These are phyloP conservation scores for Naganishia vishniacii DNA, from an alignment of 768 basidiomycete genomes.

Conservation along the genomic window DNA sequence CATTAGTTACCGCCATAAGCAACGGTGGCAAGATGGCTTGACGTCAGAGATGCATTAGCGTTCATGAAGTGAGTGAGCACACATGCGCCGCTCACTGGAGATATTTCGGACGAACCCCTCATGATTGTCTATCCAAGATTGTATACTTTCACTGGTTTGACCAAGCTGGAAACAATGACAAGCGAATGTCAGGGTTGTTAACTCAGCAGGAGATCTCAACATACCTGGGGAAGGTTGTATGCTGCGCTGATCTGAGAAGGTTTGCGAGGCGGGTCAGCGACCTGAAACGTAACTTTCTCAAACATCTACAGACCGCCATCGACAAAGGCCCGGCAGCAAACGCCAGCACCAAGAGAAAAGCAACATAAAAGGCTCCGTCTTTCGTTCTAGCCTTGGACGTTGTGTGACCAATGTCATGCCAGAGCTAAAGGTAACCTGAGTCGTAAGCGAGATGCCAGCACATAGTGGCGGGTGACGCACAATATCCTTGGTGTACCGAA, in stretches of 20 bases:
- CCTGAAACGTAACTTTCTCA: not conserved
- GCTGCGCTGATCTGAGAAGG: not conserved
- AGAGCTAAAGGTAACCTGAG: not conserved
- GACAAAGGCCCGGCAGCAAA: not conserved
- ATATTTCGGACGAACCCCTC: not conserved
- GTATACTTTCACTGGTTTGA: no score
- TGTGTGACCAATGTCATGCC: not conserved
- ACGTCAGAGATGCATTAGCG: not conserved
- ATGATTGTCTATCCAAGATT: not conserved
- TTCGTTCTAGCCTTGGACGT: not conserved
- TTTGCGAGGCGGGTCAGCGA: not conserved
- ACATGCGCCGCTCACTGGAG: not conserved
- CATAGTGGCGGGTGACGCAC: not conserved
- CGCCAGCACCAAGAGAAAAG: not conserved
- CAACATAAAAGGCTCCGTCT: not conserved
- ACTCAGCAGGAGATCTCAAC: no score
- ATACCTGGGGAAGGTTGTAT: not conserved
- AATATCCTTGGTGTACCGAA: not conserved
- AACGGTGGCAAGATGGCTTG: slow-evolving; percentile 2
- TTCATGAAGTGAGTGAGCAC: not conserved
- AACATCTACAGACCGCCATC: not conserved
- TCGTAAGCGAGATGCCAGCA: no score
- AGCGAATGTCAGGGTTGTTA: no score
- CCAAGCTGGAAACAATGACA: no score
- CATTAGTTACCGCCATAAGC: not conserved